Evolutionary conservation across 305 asterid genomes (phyloP).

Genomic region (Euphrasia arctica): DNA sequence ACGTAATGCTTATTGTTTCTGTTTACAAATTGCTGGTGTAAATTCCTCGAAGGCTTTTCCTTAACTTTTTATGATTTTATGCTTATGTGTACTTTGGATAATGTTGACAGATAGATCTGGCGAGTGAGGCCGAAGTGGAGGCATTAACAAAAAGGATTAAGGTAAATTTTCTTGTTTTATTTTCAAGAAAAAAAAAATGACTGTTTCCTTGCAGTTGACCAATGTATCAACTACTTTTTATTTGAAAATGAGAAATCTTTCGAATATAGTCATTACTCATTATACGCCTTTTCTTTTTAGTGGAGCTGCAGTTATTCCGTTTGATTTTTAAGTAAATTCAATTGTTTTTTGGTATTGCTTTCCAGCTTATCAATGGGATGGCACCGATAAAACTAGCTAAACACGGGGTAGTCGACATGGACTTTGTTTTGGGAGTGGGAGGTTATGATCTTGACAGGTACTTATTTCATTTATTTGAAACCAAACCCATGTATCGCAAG

Average conservation of each 20-base stretch:
- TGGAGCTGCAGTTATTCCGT: not conserved
- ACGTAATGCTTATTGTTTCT: slow-evolving; percentile 13
- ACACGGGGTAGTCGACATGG: slow-evolving; percentile 85
- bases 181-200: not conserved
- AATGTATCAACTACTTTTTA: not conserved
- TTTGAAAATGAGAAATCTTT: slow-evolving; percentile 11
- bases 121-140: slow-evolving; percentile 60
- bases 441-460: slow-evolving; percentile 98
- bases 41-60: slow-evolving; percentile 22
- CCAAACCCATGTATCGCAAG: not conserved
- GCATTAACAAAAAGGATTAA: slow-evolving; percentile 55
- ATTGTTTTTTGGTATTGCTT: slow-evolving; percentile 21
- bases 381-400: slow-evolving; percentile 73
- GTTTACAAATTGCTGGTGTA: slow-evolving; percentile 10
- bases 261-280: not conserved
- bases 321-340: not conserved
- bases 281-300: not conserved
- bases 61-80: slow-evolving; percentile 11
- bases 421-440: slow-evolving; percentile 90
- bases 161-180: slow-evolving; percentile 36
- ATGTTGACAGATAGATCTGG: slow-evolving; percentile 77
- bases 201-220: slow-evolving; percentile 11
- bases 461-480: not conserved
- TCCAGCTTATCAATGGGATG: slow-evolving; percentile 83
- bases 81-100: slow-evolving; percentile 26